Base-by-base conservation (phyloP, 805 yeast species). In the Hanseniaspora nectarophila region DNA sequence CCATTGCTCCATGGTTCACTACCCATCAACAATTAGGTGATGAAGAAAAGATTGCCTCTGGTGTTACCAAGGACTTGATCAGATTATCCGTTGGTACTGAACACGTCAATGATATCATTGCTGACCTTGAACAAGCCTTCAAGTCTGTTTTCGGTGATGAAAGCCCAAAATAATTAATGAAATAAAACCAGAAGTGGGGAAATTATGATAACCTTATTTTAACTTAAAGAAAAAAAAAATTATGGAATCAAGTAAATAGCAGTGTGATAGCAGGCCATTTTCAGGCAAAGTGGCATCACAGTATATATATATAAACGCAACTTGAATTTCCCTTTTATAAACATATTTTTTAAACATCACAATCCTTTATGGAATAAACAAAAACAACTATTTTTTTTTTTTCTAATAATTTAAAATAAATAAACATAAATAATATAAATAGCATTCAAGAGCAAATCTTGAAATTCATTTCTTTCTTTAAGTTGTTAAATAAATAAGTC, bases 1-100 rank as follows among this genome's bases (percentile, higher is more conserved):
- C 90, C 54, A 90, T 90, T 67, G 89, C 96, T 51, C 98, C 98
- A 58, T 89, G 82, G 75, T 87, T 77, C 70, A 92, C 97, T 38
- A 90, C 97, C 24, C 98, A 90, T 70, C 89, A 87, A 67, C 97
- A 92, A 72, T 76, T 90, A 63, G 68, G 72, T 39, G 87, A 85
- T 43, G 84, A 80, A 58, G 97, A 87, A 72, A 86, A 85, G 70
- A 53, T 70, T 39, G 79, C 82, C 13, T 74, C 94, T 46, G 97
- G 97, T 69, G 97, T 90, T 54, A 77, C 92, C 53, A 81, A 83
- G 60, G 96, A 86, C 58, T 76, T 87, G 63, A 80, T 90, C 61
- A 82, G 98, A 72, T 82, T 87, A 43, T 79, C 95, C 43, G 85
- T 86, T 45, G 97, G 97, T 64, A 82, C 87, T 51, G 97, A 89